phyloP scores from a whole-genome alignment of 306 rosid genomes.

The Gillenia trifoliata region DNA sequence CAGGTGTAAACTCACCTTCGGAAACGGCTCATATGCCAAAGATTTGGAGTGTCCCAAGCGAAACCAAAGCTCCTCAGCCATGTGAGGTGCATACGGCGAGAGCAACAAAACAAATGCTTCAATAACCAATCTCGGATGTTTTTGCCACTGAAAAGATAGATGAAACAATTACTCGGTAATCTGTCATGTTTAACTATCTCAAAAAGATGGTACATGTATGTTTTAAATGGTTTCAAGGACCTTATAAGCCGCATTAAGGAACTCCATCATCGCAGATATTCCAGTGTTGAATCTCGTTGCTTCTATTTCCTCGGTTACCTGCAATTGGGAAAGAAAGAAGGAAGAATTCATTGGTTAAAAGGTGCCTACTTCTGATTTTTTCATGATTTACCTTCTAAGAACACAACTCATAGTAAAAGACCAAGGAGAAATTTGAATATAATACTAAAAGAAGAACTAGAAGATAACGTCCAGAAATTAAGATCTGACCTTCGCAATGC shows the following conservation, averaged over 20 bases:
- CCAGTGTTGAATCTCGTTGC: constrained; percentile 94
- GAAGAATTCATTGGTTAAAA: constrained; percentile 33
- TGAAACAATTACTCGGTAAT: constrained; percentile 6
- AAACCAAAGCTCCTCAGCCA: constrained; percentile 95
- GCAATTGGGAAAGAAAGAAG: constrained; percentile 9
- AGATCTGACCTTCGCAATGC: constrained; percentile 82
- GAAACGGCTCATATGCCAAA: constrained; percentile 72
- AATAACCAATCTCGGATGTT: constrained; percentile 61
- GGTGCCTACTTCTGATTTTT: constrained; percentile 7
- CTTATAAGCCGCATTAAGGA: constrained; percentile 85
- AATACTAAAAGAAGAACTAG: background rate
- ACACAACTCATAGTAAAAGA: too few relatives aligned
- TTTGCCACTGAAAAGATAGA: constrained; percentile 64
- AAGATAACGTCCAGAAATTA: constrained; percentile 18
- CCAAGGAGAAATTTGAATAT: background rate
- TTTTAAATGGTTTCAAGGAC: constrained; percentile 22
- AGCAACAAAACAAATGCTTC: constrained; percentile 85
- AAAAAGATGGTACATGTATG: background rate
- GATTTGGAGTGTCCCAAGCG: constrained; percentile 83
- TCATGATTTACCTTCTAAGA: background rate
- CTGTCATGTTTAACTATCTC: background rate
- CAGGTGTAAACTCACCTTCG: constrained; percentile 48
- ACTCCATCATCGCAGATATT: constrained; percentile 98
- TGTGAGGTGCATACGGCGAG: constrained; percentile 92
- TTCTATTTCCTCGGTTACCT: constrained; percentile 96